These are phyloP conservation scores for Colletotrichum euphorbiae DNA, from an alignment of 2,329 filamentous ascomycete genomes.

Conservation along the genomic window DNA sequence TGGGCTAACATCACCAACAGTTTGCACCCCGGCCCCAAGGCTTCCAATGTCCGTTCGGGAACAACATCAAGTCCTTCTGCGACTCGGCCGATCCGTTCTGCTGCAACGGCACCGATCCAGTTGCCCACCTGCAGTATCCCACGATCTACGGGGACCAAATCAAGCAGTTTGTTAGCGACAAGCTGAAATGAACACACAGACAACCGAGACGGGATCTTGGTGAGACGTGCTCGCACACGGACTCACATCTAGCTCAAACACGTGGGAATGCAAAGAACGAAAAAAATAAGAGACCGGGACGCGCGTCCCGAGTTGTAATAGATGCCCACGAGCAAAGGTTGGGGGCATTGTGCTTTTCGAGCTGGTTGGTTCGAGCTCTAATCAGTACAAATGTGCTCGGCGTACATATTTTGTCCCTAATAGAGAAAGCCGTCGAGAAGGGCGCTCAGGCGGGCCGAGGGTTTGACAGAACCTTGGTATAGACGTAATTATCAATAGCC, in stretches of 20 bases:
- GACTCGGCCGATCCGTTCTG: slow-evolving; percentile 71
- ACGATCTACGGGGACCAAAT: slow-evolving; percentile 37
- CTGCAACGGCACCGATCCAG: slow-evolving; percentile 67
- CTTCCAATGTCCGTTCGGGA: slow-evolving; percentile 63
- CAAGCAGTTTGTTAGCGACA: slow-evolving; percentile 34
- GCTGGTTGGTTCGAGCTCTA: not conserved
- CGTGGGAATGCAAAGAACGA: not conserved
- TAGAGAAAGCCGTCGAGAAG: slow-evolving; percentile 3
- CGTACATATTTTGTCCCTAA: not conserved
- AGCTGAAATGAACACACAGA: slow-evolving; percentile 22
- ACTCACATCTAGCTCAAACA: slow-evolving; percentile 7
- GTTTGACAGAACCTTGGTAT: slow-evolving; percentile 11
- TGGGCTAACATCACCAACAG: slow-evolving; percentile 47
- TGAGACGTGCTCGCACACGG: slow-evolving; percentile 8
- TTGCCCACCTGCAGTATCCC: slow-evolving; percentile 56
- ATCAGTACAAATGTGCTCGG: not conserved
- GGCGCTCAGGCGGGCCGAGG: slow-evolving; percentile 14
- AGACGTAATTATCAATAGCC: slow-evolving; percentile 4
- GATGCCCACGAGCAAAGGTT: not conserved
- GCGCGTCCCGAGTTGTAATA: slow-evolving; percentile 14
- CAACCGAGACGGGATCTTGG: not conserved
- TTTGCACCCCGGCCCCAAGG: slow-evolving; percentile 67
- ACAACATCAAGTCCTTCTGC: slow-evolving; percentile 70
- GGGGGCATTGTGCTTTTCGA: slow-evolving; percentile 9
- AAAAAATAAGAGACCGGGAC: not conserved